Evolutionary conservation across 2,329 filamentous ascomycete species (phyloP), one percentile per base, ranked within the genome.

Genomic region (Scedosporium minutisporum): DNA sequence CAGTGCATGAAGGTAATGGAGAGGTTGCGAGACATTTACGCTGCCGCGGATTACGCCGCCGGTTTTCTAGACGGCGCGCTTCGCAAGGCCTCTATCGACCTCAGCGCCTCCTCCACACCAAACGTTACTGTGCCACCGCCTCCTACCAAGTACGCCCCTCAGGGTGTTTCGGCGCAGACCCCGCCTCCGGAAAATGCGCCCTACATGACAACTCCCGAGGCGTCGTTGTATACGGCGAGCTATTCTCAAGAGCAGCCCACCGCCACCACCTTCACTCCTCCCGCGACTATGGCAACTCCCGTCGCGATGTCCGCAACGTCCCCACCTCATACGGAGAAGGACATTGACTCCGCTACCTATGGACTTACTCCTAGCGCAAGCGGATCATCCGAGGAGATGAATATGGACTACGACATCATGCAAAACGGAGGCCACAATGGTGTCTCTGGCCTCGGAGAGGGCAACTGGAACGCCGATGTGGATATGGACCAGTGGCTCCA

Each of bases 21-120:
- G 72, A 88, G 88, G 66, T 81, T 97, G 18, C 86, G 92, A 44
- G 91, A 96, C 70, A 90, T 92, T 33, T 97, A 97, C 70, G 87
- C 92, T 0, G 92, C 93, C 0, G 93, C 93, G n/a, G 93, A 97
- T 73, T 96, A 95, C 69, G 92, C 91, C n/a, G 93, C 90, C 0
- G 90, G 90, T 2, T 97, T 97, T 77, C 81, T 97, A n/a, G 91
- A 96, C 71, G 91, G 92, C 1, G 91, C 92, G 0, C 89, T 96
- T 65, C 87, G 90, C 65, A 96, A 96, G 77, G 91, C 91, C 7
- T 87, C 90, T 63, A 92, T 95, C 65, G 86, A 90, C 63, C 79
- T 91, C 46, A 83, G 76, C 60, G 67, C 67, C 14, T 72, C 74
- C 57, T 74, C 70, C 58, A 69, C 70, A 4, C 71, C 70, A 14